Evolutionary conservation across 257 asterid species (phyloP).

Genomic region (Gentiana straminea): DNA sequence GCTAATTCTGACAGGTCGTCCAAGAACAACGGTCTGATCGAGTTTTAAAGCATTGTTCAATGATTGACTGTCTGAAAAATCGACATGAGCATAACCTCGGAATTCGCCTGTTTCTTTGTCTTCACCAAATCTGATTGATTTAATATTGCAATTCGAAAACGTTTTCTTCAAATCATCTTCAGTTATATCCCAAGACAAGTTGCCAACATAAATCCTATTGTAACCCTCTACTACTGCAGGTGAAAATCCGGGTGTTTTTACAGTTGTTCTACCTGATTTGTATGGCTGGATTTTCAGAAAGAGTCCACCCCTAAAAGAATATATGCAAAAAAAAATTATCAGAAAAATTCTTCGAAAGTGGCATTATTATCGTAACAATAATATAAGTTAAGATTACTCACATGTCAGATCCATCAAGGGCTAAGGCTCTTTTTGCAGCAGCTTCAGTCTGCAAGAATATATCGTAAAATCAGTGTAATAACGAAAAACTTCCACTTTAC

Average conservation of each 20-base stretch:
- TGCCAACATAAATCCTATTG: slow-evolving; percentile 77
- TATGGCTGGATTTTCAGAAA: slow-evolving; percentile 74
- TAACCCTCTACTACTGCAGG: slow-evolving; percentile 69
- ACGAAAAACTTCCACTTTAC: background rate
- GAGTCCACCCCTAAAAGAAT: slow-evolving; percentile 62
- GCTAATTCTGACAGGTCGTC: slow-evolving; percentile 71
- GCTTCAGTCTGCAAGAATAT: slow-evolving; percentile 68
- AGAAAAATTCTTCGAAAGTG: background rate
- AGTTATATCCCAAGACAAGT: slow-evolving; percentile 77
- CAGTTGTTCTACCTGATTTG: slow-evolving; percentile 39
- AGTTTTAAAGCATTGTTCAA: slow-evolving; percentile 51
- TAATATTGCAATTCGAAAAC: slow-evolving; percentile 43
- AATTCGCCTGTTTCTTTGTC: slow-evolving; percentile 84
- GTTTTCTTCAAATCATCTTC: slow-evolving; percentile 63
- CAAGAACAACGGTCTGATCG: slow-evolving; percentile 64
- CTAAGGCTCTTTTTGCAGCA: slow-evolving; percentile 84
- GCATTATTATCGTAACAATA: background rate
- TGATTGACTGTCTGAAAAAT: slow-evolving; percentile 56
- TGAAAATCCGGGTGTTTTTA: slow-evolving; percentile 39
- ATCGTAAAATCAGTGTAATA: slow-evolving; percentile 2
- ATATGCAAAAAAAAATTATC: background rate
- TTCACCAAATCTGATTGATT: slow-evolving; percentile 68
- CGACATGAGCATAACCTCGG: slow-evolving; percentile 82
- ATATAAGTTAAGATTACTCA: slow-evolving; percentile 23
- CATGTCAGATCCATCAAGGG: slow-evolving; percentile 93